Base-by-base conservation (phyloP, 2,329 filamentous ascomycete species). In the Sclerotinia minor region DNA sequence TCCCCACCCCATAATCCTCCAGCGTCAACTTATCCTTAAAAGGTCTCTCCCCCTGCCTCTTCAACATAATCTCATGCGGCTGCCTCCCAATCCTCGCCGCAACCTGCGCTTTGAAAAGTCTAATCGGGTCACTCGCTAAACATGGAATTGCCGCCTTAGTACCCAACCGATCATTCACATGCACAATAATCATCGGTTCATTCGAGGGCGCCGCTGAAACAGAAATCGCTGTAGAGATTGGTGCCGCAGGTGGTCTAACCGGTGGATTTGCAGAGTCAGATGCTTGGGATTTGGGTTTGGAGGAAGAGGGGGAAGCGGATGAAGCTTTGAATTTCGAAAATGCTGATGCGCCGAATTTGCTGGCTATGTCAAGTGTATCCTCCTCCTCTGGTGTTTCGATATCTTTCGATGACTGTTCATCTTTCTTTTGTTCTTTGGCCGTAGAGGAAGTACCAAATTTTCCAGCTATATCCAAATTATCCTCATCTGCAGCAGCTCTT, bases 91-190 rank as follows among this genome's bases (percentile, higher is more conserved):
- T 96, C 71, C 91, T 87, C 52, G 92, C 92, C 5, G 94, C 94
- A 32, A 97, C 93, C 83, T 96, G 90, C 58, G 93, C 89, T 81
- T 97, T 97, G 81, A 97, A 92, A 69, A 94, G 85, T 71, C 89
- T 89, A 72, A 97, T 89, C 9, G 89, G 89, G 80, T 98, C 94
- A 3, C 88, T 90, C 0, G 92, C 89, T 68, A 97, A 83, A 77
- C 94, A 97, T 0, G 94, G 94, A 71, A 98, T 95, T 64, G 92
- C 90, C 21, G 94, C 92, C 76, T 97, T 97, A n/a, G 94, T 97
- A 17, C 94, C 94, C 47, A 98, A 82, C n/a, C 94, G 87, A 79
- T 98, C 94, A 78, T 98, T 98, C 76, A 98, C 88, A 75, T 94
- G 88, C 24, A 98, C 94, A 64, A 96, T 87, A 73, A 98, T 97